Evolutionary conservation across 1,284 basidiomycete species (phyloP).

Genomic region (Moesziomyces sp.): DNA sequence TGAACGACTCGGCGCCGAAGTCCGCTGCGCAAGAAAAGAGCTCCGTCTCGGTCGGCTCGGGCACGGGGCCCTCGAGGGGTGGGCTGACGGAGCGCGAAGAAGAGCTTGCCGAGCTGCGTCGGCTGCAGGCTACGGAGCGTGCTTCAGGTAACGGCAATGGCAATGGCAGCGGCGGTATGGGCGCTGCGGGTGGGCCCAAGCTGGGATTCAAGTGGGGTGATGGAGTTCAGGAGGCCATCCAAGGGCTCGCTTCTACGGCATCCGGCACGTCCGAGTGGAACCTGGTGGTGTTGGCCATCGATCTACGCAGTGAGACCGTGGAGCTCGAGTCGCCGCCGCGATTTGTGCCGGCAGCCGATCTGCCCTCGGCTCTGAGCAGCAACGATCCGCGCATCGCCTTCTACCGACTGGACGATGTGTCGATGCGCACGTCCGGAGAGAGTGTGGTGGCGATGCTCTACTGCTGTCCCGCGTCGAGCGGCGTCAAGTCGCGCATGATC

Average conservation of each 20-base stretch:
- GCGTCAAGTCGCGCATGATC: constrained; percentile 55
- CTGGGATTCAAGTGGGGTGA: constrained; percentile 44
- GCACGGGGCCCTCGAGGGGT: constrained; percentile 16
- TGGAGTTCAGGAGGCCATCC: constrained; percentile 45
- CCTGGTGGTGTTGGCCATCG: constrained; percentile 49
- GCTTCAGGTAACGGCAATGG: constrained; percentile 6
- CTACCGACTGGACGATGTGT: constrained; percentile 41
- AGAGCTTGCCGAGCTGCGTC: constrained; percentile 40
- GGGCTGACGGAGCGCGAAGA: constrained; percentile 41
- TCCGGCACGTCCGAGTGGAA: constrained; percentile 57
- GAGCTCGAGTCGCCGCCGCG: constrained; percentile 44
- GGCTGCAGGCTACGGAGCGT: constrained; percentile 41
- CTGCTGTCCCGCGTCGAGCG: constrained; percentile 51
- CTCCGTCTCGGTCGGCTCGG: constrained; percentile 30
- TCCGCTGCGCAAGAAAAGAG: constrained; percentile 14
- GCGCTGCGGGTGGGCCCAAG: constrained; percentile 20
- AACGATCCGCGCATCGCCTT: constrained; percentile 52
- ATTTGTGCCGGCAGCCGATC: constrained; percentile 42
- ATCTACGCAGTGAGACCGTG: constrained; percentile 43
- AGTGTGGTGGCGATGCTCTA: constrained; percentile 58
- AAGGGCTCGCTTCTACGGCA: constrained; percentile 37
- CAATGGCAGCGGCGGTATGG: constrained; percentile 2
- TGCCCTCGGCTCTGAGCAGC: constrained; percentile 18
- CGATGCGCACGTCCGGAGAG: constrained; percentile 26
- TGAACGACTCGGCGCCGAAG: constrained; percentile 2